Evolutionary conservation across 352 stramenopile genomes (phyloP), one percentile per base, ranked within the genome.

Genomic region (Pythium inflatum): DNA sequence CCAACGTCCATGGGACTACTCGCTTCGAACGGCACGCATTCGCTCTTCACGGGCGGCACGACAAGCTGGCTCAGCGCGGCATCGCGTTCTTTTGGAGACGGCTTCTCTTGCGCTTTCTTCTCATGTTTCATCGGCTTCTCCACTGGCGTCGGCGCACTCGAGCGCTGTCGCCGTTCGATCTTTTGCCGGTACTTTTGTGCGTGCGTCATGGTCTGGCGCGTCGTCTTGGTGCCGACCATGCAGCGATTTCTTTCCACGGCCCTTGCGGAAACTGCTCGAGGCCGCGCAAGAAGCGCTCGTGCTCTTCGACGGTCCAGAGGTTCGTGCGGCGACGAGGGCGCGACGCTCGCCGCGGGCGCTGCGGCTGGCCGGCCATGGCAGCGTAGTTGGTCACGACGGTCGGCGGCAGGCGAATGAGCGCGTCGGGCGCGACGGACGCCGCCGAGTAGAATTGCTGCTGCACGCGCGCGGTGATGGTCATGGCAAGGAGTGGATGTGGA

Each of bases 241-340:
- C 62, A 5, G 81, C 79, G 61, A 89, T 81, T 34, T 76, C 66
- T 68, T 85, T 85, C 78, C 81, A 87, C 0, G 78, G 77, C 2
- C 81, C 81, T 1, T 58, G 64, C 12, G 80, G 77, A 59, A 82
- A 87, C 50, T 81, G 18, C 34, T 85, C 78, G 45, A 88, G 76
- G 3, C 76, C 78, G 1, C 76, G 46, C 20, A 86, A 62, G 53
- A 88, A 88, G 40, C 78, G 78, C 22, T 75, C 80, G 60, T 88
- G 80, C 46, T 87, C 80, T n/a, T 85, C 78, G 34, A 71, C 68
- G 22, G 76, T 79, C 80, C 80, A 81, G 24, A 58, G 16, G 80
- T 78, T 55, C 7, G 48, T 55, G 48, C 48, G 48, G 33, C 48
- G 48, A 18, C 48, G 5, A 22, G 38, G 13, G 18, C 25, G 48